Conservation (phyloP, 176 grass and related monocot species). For the Eleusine coracana region DNA sequence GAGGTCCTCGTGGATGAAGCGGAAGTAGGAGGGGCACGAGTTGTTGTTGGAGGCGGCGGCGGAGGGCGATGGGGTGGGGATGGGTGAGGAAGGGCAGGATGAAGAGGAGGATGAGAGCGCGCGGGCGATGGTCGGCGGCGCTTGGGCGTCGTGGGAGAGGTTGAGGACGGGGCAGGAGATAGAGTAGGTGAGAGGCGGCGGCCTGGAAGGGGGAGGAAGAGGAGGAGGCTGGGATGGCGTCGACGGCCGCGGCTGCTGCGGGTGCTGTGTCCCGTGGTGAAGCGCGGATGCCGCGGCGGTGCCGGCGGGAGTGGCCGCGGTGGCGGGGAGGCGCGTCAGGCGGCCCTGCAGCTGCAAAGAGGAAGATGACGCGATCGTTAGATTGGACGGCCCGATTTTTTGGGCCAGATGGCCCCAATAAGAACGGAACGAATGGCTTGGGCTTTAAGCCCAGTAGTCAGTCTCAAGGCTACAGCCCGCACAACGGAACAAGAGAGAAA, state of each 20-base stretch:
- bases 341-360: slow-evolving; percentile 38
- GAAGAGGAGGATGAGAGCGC: slow-evolving; percentile 29
- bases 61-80: background rate
- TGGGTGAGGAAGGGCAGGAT: background rate
- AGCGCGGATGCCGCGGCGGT: slow-evolving; percentile 27
- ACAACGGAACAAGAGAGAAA: background rate
- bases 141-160: slow-evolving; percentile 3
- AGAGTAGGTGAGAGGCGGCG: slow-evolving; percentile 9
- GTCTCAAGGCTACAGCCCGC: no score
- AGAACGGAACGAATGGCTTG: background rate
- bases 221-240: background rate
- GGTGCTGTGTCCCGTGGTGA: background rate
- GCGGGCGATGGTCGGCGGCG: slow-evolving; percentile 38
- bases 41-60: background rate
- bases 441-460: background rate
- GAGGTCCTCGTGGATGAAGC: slow-evolving; percentile 94
- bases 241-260: slow-evolving; percentile 9
- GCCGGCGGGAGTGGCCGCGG: slow-evolving; percentile 35
- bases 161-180: slow-evolving; percentile 44
- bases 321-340: slow-evolving; percentile 31
- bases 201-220: background rate
- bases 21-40: slow-evolving; percentile 82
- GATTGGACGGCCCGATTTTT: background rate
- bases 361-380: background rate
- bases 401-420: background rate